A percentile compares a stretch with the other conserved stretches of the same genome.
Conservation (phyloP, 306 rosid genomes). For the Dryas octopetala region DNA sequence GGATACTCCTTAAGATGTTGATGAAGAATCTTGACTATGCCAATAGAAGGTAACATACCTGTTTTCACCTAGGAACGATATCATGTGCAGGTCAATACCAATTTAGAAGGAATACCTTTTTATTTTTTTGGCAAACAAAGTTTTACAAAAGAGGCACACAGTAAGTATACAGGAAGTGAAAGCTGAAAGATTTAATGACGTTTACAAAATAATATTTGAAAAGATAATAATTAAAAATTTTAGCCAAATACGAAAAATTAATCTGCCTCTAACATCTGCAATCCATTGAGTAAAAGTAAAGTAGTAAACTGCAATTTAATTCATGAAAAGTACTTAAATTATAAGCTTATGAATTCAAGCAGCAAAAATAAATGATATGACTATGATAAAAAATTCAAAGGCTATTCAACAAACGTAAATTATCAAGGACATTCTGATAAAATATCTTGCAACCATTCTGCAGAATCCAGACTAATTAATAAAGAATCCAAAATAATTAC, state of each 20-base stretch:
- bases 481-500: neutral
- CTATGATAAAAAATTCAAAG: neutral
- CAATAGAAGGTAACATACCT: constrained; percentile 79
- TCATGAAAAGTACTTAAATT: neutral
- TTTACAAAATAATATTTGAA: neutral
- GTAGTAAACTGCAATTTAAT: neutral
- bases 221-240: neutral
- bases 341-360: neutral
- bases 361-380: neutral
- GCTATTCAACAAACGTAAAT: neutral
- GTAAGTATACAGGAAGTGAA: neutral
- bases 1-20: constrained; percentile 67
- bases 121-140: neutral
- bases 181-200: neutral
- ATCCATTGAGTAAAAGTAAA: neutral
- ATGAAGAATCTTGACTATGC: constrained; percentile 57
- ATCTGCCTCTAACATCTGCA: neutral
- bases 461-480: neutral
- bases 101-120: constrained; percentile 7
- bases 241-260: neutral
- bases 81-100: constrained; percentile 26
- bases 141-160: neutral
- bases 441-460: neutral
- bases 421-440: neutral
- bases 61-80: constrained; percentile 67